Base-by-base conservation (phyloP, 768 basidiomycete genomes). In the Tricholoma furcatifolium region DNA sequence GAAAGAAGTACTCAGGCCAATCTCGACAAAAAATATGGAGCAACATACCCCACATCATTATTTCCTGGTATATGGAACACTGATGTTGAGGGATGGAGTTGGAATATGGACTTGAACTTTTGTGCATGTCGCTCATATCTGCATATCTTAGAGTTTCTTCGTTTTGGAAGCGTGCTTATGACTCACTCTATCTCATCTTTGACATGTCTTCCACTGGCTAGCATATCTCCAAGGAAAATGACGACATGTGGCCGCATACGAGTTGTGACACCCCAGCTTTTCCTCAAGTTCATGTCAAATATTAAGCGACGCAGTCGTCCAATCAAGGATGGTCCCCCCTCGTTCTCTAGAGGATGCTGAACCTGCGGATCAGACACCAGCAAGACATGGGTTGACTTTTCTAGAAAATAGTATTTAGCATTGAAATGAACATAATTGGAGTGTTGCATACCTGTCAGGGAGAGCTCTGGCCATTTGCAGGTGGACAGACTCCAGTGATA, bases 191-290 rank as follows among this genome's bases (percentile, higher is more conserved):
- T 61, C 41, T 78, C 76, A n/a, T 62, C 74, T 51, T 72, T 75
- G 2, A 78, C 71, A 20, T 77, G 74, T 53, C 82, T 78, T 6
- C 87, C 84, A 55, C 80, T 79, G 41, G 86, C 80, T 47, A 92
- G 71, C 79, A 88, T 83, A 63, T 93, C 90, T 6, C 90, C 90
- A 3, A 89, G 71, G 59, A 91, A 87, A 8, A 93, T 75, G n/a
- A 91, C 81, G 5, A 70, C 75, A 57, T 90, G 72, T 2, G 88
- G 83, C 40, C 71, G 78, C 31, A 87, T 63, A 30, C 79, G 73
- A 38, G 75, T 77, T 0, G 77, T 76, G 35, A 83, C 81, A 53
- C 74, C 79, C 90, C 90, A 93, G 51, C 78, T 81, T 67, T 86
- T 87, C 57, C 79, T 80, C 55, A 91, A 63, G 62, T 84, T 85